Evolutionary conservation across 1,284 basidiomycete species (phyloP), one percentile per base, ranked within the genome.

Genomic region (Microbotryum intermedium): DNA sequence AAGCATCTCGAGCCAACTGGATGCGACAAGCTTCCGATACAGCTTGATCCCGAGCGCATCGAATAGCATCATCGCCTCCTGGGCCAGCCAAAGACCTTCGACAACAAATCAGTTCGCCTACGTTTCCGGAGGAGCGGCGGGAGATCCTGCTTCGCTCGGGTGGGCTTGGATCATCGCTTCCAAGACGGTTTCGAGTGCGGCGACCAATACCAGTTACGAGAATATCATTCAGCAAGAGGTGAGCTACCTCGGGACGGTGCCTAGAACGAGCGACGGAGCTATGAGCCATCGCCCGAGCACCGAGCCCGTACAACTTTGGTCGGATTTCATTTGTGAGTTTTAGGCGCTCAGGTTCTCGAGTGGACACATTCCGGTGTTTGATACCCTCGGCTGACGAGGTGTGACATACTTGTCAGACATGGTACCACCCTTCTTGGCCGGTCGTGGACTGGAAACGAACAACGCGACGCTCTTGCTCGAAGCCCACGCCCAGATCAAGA

Each of bases 341-440:
- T 4, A 20, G 20, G 28, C 1, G 23, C 30, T 25, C 4, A 16
- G 2, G 21, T 16, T 42, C 11, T n/a, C 0, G 16, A 5, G 28
- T n/a, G 1, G 44, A 53, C 45, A 55, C 58, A 54, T 58, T 4
- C 50, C 59, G 16, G 58, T 56, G 8, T 48, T n/a, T 60, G 21
- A 49, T 58, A 13, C 34, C 88, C 16, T 61, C 50, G 11, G 2
- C 13, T 44, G 87, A 88, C 72, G 88, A 79, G 58, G 79, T 88
- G 8, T 90, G 87, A 4, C 16, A 30, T 18, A 6, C 5, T 16
- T 48, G 7, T n/a, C 34, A 50, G 48, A 57, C 75, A 92, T 93
- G 90, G 86, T 87, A 0, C 91, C 92, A 0, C 92, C 92, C 0
- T 94, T 92, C 76, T 75, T 97, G 8, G 90, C 91, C 0, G 90